Evolutionary conservation across 2,329 filamentous ascomycete genomes (phyloP).

Genomic region (Elsinoe ampelina): DNA sequence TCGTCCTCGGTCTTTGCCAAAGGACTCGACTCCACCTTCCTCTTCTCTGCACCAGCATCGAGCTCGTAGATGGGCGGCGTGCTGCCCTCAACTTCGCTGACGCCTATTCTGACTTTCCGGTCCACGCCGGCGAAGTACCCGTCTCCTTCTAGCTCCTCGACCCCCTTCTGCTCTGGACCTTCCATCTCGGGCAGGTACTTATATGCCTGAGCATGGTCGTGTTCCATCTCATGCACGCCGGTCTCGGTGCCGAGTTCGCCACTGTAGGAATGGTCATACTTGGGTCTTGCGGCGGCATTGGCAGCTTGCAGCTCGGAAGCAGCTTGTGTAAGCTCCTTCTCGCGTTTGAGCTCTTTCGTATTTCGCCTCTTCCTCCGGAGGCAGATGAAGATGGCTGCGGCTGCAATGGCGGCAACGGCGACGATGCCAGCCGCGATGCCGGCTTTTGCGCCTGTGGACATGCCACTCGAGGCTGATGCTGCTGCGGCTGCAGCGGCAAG

Average conservation of each 20-base stretch:
- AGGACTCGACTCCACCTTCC: conserved; percentile 20
- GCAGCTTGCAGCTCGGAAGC: conserved; percentile 15
- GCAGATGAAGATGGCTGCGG: conserved; percentile 21
- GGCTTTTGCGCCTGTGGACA: conserved; percentile 26
- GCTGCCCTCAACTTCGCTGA: conserved; percentile 21
- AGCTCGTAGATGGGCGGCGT: conserved; percentile 23
- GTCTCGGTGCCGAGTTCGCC: conserved; percentile 26
- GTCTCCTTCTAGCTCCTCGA: conserved; percentile 25
- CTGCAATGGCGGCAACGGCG: conserved; percentile 23
- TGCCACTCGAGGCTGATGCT: conserved; percentile 15
- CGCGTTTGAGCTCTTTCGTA: conserved; percentile 24
- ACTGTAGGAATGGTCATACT: conserved; percentile 13
- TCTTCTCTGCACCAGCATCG: background rate
- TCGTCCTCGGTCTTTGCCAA: conserved; percentile 19
- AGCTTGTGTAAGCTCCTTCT: background rate
- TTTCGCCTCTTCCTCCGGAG: conserved; percentile 21
- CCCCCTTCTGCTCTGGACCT: conserved; percentile 27
- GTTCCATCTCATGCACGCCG: conserved; percentile 27
- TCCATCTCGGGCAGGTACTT: conserved; percentile 25
- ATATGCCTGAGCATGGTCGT: conserved; percentile 22
- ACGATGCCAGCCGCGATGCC: conserved; percentile 28
- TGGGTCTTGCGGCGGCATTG: conserved; percentile 13
- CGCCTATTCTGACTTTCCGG: conserved; percentile 15
- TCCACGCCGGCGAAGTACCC: conserved; percentile 17
- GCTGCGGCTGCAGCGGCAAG: conserved; percentile 4